Evolutionary conservation across 345 rosid species (phyloP), one percentile per base, ranked within the genome.

Genomic region (Boechera retrofracta): DNA sequence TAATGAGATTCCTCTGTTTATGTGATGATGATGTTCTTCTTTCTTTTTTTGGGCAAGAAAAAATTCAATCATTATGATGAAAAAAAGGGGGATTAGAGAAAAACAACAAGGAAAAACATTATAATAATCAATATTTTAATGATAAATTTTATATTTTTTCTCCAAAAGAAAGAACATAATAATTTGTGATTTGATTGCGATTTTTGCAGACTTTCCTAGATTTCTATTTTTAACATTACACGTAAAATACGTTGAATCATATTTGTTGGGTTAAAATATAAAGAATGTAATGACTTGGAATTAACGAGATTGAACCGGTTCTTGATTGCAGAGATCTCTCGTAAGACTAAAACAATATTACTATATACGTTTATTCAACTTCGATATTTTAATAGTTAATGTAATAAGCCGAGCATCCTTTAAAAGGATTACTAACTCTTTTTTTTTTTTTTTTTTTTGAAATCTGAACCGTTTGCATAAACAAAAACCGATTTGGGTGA

Each of bases 101-200:
- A 53, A 52, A 69, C 11, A 67, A 58, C 6, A 58, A 48, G 29
- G 35, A 68, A 51, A 18, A 61, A 76, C 53, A 71, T 44, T 64
- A 64, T 56, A 47, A 56, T 71, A 71, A 21, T 71, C 18, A 35
- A 21, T 16, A n/a, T 10, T 51, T 42, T 42, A 12, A 21, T 73
- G 12, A 42, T 21, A 56, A 18, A 5, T n/a, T n/a, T 48, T 75
- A 60, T 76, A 7, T 39, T 24, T 24, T 44, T 44, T 44, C 1
- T 10, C 64, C 51, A 44, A 70, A 64, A 77, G 72, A 71, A 31
- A 58, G 61, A 78, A 78, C 68, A 65, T 72, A 71, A 78, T 65
- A 57, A 78, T 72, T 58, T 49, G 63, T 65, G 77, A 78, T 78
- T 58, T 72, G 81, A 65, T 72, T 78, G 80, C 48, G 77, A 72